Conservation (phyloP, 1,139 yeast species). For the Magnusiomyces paraingens region DNA sequence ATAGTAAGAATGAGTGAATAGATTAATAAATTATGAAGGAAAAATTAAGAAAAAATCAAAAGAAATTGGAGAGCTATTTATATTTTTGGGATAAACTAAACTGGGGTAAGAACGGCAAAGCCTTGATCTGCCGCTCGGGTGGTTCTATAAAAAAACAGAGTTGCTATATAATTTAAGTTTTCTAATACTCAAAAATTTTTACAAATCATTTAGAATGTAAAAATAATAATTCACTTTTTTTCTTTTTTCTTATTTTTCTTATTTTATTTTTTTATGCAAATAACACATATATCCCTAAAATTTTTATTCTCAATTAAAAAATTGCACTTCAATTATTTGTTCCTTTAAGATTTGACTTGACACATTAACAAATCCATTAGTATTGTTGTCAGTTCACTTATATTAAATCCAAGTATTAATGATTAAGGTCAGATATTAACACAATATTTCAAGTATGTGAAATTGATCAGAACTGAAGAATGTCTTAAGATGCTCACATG, state of each 20-base stretch:
- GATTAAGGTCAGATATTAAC: too few species aligned
- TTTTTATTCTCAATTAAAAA: not conserved
- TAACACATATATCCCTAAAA: not conserved
- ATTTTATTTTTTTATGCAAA: too few species aligned
- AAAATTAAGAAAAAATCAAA: not conserved
- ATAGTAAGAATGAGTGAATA: not conserved
- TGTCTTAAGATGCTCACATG: too few species aligned
- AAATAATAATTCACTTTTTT: not conserved
- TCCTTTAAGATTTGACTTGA: not conserved
- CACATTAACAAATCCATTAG: too few species aligned
- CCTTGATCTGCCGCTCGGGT: not conserved
- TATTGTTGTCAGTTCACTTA: too few species aligned
- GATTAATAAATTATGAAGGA: not conserved
- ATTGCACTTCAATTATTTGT: not conserved
- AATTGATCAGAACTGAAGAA: too few species aligned
- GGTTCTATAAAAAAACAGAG: not conserved
- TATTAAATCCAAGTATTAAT: too few species aligned
- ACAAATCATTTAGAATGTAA: not conserved
- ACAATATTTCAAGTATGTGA: too few species aligned
- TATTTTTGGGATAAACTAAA: not conserved
- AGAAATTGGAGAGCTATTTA: not conserved
- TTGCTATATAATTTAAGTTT: not conserved
- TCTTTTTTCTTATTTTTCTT: too few species aligned
- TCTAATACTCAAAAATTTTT: not conserved
- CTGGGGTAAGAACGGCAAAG: not conserved